Evolutionary conservation across 495 filamentous ascomycete genomes (phyloP), one percentile per base, ranked within the genome.

Genomic region (Thozetella sp.): DNA sequence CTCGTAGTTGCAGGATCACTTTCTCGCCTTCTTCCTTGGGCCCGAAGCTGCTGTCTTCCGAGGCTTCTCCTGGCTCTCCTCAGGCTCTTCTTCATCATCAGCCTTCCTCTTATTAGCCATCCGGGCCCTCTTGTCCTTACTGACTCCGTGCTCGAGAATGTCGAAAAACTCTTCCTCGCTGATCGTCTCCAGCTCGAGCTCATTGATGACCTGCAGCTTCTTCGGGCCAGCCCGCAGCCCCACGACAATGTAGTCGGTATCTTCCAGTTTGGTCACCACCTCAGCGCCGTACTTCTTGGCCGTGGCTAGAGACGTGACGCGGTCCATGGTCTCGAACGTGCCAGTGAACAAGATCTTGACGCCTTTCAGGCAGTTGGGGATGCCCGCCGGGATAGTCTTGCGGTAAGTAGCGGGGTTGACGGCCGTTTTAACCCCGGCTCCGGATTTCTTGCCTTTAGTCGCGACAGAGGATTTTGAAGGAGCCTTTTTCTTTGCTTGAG

Each of bases 151-250:
- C 43, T 48, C 43, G 10, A 48, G 43, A 3, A 48, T 48, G 9
- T 48, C 43, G n/a, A 48, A 48, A n/a, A 48, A 48, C 43, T 48
- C 43, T 20, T 48, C 43, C 43, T 48, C 43, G 43, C 43, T 48
- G 43, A 48, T 48, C 4, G 43, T 48, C 43, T 48, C 43, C 43
- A 48, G 43, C 43, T 48, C 43, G n/a, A 48, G 43, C 43, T 48
- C 43, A 20, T 48, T 48, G 43, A 48, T 48, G 43, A 19, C n/a
- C 43, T 19, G 43, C 43, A 48, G 43, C n/a, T 48, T 48, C 43
- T 48, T 48, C 10, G 43, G 43, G 6, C 43, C 43, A 11, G 43
- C 43, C 3, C 43, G 43, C 43, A 48, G 43, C 10, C 43, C 43
- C 3, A 48, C 43, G 10, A 48, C 43, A 20, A 48, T 48, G 43